These are phyloP conservation scores for Fusarium austroafricanum DNA, from an alignment of 2,329 filamentous ascomycete genomes.

Conservation along the genomic window DNA sequence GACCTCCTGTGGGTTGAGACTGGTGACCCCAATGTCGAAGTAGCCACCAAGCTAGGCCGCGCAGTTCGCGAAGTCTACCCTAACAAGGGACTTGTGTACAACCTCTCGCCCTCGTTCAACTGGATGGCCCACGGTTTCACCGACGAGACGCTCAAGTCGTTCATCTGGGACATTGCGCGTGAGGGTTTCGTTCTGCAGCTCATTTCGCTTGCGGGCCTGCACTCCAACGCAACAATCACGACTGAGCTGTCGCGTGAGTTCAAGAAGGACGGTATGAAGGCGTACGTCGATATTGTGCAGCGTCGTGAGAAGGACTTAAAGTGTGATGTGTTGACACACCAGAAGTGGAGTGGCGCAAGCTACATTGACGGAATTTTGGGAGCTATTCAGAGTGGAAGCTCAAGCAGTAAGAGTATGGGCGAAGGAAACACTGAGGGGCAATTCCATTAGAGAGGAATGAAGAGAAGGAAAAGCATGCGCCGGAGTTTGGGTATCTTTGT, in stretches of 20 bases:
- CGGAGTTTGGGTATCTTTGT: conserved; percentile 42
- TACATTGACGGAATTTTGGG: conserved; percentile 92
- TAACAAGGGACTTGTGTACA: conserved; percentile 93
- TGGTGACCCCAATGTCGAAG: conserved; percentile 83
- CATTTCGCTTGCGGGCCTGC: conserved; percentile 73
- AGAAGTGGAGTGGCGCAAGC: conserved; percentile 79
- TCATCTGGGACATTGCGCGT: conserved; percentile 95
- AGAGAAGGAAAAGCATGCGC: conserved; percentile 41
- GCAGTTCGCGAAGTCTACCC: conserved; percentile 78
- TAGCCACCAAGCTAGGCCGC: conserved; percentile 79
- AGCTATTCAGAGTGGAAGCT: conserved; percentile 90
- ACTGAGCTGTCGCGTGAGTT: conserved; percentile 84
- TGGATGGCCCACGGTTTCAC: conserved; percentile 97
- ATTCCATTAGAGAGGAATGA: conserved; percentile 56
- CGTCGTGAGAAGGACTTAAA: conserved; percentile 88
- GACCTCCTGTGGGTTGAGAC: conserved; percentile 99
- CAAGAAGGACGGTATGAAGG: conserved; percentile 93
- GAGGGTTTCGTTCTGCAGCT: conserved; percentile 82
- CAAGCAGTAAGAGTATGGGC: conserved; percentile 91
- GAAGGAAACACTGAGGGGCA: conserved; percentile 89
- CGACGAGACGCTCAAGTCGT: conserved; percentile 83
- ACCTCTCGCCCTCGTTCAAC: conserved; percentile 96
- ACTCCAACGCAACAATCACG: conserved; percentile 72
- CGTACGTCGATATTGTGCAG: conserved; percentile 96
- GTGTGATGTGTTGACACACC: conserved; percentile 93